Base-by-base conservation (phyloP, 1,139 yeast species). In the Spencermartinsiella ligniputridi region DNA sequence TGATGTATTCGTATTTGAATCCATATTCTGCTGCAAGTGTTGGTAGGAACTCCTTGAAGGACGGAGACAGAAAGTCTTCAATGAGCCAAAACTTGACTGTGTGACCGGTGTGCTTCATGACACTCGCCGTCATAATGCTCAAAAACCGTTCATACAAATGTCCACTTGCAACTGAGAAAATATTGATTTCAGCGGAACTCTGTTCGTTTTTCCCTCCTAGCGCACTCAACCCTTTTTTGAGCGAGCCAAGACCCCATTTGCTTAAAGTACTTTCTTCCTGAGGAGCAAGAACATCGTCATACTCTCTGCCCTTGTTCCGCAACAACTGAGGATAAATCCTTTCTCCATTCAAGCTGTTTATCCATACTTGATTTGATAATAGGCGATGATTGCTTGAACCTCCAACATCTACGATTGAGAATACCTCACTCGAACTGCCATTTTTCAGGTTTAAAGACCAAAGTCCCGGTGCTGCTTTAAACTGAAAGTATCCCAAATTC, bases 31-130 rank as follows among this genome's bases (percentile, higher is more conserved):
- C 62, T 0, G 94, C 81, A 39, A 89, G 60, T n/a, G 58, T 53
- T 0, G 88, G 85, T n/a, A 88, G 60, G 42, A 78, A 72, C 35
- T 67, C 60, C 56, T 76, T 80, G 59, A 89, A 82, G 3, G 78
- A 70, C 1, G 89, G 81, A 1, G 95, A 83, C 63, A 86, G 67
- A 57, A 75, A 85, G 60, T 86, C 83, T 52, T 87, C 95, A 51
- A 90, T 73, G 6, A 90, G 69, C 97, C 97, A 92, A 58, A 92
- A 87, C 59, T 84, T 88, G 24, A 88, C 81, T 3, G 78, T 71
- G 44, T 75, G 76, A 1, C 71, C 61, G 0, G 92, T 78, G 51
- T 82, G 79, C 25, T 71, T 67, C 71, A 77, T 74, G 1, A 88
- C 89, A 3, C 95, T 82, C 0, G 80, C 77, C 41, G 86, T 80